phyloP scores from a whole-genome alignment of 2,329 filamentous ascomycete species.

The Fusarium mexicanum region DNA sequence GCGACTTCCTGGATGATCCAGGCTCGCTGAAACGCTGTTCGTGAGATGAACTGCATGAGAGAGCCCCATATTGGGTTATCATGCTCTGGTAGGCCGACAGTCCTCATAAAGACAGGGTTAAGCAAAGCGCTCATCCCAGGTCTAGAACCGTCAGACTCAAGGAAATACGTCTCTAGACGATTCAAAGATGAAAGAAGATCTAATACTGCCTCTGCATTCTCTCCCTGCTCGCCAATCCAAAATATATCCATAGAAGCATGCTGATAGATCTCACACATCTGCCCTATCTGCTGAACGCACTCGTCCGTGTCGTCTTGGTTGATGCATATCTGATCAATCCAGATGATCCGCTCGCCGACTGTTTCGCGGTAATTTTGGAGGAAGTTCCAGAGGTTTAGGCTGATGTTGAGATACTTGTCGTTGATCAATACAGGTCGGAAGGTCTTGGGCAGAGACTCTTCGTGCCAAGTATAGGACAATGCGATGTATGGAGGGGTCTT shows the following conservation, averaged over 20 bases:
- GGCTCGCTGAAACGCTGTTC: background rate
- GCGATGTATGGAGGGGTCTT: background rate
- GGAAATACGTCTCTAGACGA: background rate
- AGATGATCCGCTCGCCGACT: fast-evolving
- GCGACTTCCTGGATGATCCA: background rate
- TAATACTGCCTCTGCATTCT: background rate
- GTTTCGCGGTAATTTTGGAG: background rate
- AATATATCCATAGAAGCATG: background rate
- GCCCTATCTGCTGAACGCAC: background rate
- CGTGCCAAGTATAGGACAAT: background rate
- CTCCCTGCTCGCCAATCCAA: background rate
- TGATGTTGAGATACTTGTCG: background rate
- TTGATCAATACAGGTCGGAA: background rate
- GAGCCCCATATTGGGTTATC: background rate
- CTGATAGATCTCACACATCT: background rate
- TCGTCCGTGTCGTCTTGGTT: background rate
- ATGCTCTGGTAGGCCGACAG: background rate
- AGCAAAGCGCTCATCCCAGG: background rate
- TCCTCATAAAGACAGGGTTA: background rate
- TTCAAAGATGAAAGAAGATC: background rate
- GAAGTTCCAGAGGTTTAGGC: background rate
- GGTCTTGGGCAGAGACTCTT: background rate
- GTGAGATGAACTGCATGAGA: background rate
- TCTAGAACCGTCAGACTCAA: background rate
- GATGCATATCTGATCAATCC: background rate